phyloP scores from a whole-genome alignment of 2,329 filamentous ascomycete genomes.

The Podosphaera fusca region DNA sequence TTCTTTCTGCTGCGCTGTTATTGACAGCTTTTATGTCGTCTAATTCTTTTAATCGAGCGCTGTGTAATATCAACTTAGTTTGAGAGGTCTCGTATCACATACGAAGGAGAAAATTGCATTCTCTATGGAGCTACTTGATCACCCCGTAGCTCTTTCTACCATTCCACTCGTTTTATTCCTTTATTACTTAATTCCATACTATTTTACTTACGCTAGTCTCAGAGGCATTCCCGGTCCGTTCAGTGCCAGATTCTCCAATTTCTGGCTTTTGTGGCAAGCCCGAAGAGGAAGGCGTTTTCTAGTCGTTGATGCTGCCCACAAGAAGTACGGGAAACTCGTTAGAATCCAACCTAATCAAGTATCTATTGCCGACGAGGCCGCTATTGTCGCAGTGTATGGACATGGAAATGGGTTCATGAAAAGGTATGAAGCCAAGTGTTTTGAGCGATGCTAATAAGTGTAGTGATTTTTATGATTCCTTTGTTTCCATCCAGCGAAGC shows the following conservation, averaged over 20 bases:
- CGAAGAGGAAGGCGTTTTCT: slow-evolving; percentile 42
- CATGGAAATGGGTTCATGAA: slow-evolving; percentile 58
- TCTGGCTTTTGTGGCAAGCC: slow-evolving; percentile 52
- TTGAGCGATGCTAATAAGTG: not conserved
- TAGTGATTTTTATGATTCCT: slow-evolving; percentile 56
- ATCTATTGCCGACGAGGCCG: slow-evolving; percentile 57
- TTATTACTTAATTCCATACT: slow-evolving; percentile 15
- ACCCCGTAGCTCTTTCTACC: slow-evolving; percentile 24
- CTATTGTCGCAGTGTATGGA: slow-evolving; percentile 56
- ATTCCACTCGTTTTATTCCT: slow-evolving; percentile 23
- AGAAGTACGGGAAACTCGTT: slow-evolving; percentile 51
- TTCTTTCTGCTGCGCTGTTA: too few species aligned
- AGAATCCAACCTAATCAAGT: slow-evolving; percentile 69
- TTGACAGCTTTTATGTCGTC: too few species aligned
- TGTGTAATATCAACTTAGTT: too few species aligned
- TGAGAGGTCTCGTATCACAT: too few species aligned
- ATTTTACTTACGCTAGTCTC: slow-evolving; percentile 12
- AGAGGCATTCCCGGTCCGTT: slow-evolving; percentile 25
- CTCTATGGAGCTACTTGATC: slow-evolving; percentile 17
- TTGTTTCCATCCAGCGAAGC: slow-evolving; percentile 65
- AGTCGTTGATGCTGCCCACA: slow-evolving; percentile 48
- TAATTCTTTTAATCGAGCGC: too few species aligned
- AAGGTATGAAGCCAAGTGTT: slow-evolving; percentile 22
- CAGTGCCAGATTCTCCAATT: slow-evolving; percentile 43
- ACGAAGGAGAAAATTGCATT: not conserved